Evolutionary conservation across 1,284 basidiomycete species (phyloP), one percentile per base, ranked within the genome.

Genomic region (Ustilago lituana): DNA sequence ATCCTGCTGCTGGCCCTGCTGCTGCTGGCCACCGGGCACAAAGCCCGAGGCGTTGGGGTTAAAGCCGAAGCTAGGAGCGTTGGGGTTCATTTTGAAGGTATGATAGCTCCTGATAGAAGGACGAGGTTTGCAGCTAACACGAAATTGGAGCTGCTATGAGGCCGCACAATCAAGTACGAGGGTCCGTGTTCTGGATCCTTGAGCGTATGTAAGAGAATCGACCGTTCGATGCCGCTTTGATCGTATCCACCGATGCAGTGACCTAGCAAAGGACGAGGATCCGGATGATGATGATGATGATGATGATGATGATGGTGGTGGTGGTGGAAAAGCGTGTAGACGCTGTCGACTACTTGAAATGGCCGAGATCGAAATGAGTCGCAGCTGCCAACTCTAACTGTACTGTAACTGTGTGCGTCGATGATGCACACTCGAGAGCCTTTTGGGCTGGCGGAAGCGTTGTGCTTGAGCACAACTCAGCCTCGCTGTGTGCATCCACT

Each of bases 51-150:
- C 78, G 45, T 72, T 57, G 38, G 80, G 80, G 66, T 80, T 81
- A 69, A 81, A 81, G 50, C 60, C 69, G 65, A 81, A 81, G 54
- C 67, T 71, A 32, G 69, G 70, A 52, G 80, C 80, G 77, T 82
- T 82, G 22, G 80, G 80, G 62, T 82, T 82, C 80, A 82, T 82
- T 11, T 23, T 56, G 40, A 32, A 17, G 32, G 12, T 11, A 29
- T 29, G 29, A 19, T 5, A 15, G 23, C 20, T 35, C 19, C 20
- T 40, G 24, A 27, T 26, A 24, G 17, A 49, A 23, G 27, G 15
- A 20, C 11, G 36, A 27, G 15, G 27, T 12, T 6, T 12, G 27
- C 12, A 29, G 45, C 19, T n/a, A n/a, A n/a, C n/a, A n/a, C n/a
- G n/a, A n/a, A n/a, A n/a, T n/a, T n/a, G n/a, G n/a, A n/a, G n/a